Conservation (phyloP, 352 stramenopile species). For the Lagenidium sp. region DNA sequence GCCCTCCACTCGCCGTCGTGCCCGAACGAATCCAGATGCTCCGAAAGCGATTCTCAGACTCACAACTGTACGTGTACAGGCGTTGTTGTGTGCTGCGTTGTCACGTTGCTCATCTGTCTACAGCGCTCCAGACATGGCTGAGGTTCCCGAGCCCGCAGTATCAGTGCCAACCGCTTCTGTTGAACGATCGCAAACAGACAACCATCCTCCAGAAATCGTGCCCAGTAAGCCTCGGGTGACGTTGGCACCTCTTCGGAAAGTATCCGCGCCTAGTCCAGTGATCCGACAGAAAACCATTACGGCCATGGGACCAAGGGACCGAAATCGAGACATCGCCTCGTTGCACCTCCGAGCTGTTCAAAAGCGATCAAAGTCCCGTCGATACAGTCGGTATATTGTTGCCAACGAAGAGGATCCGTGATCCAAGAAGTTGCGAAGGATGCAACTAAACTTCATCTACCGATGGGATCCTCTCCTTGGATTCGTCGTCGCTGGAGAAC, state of each 20-base stretch:
- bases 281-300: neutral
- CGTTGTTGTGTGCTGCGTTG: too few relatives aligned
- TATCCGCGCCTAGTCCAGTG: neutral
- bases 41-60: conserved; percentile 20
- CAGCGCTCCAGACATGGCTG: too few relatives aligned
- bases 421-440: too few relatives aligned
- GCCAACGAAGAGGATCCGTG: conserved; percentile 23
- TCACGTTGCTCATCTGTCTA: too few relatives aligned
- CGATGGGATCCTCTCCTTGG: too few relatives aligned
- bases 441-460: too few relatives aligned
- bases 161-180: too few relatives aligned
- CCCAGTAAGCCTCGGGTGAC: neutral
- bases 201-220: too few relatives aligned
- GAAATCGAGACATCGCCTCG: conserved; percentile 55
- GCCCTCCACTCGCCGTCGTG: too few relatives aligned
- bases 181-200: too few relatives aligned
- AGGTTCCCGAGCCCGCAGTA: too few relatives aligned
- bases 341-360: conserved; percentile 50
- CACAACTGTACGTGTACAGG: conserved; percentile 17
- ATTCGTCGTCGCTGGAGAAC: too few relatives aligned
- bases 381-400: conserved; percentile 15
- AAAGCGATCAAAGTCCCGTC: conserved; percentile 30
- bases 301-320: conserved; percentile 23
- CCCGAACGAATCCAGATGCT: conserved; percentile 10
- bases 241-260: conserved; percentile 7